Percentiles rank a stretch among this genome's conserved stretches.
Conservation (phyloP, 1,139 yeast genomes). For the Yamadazyma taylorii region DNA sequence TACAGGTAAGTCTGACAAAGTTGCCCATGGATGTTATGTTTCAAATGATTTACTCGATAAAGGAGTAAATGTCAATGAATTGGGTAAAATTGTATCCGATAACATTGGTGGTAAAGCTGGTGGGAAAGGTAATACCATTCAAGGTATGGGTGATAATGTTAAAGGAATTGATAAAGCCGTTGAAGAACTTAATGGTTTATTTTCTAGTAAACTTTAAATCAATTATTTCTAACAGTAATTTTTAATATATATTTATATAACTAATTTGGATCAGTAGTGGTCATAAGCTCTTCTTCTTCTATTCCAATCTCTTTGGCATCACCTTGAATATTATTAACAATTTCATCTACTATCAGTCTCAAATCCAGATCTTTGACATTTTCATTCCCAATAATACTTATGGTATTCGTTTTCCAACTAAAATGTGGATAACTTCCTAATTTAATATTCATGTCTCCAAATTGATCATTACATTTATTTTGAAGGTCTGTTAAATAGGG, state of each 20-base stretch:
- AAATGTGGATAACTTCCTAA: conserved; percentile 86
- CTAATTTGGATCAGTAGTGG: conserved; percentile 15
- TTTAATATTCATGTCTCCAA: conserved; percentile 47
- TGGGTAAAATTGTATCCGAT: conserved; percentile 69
- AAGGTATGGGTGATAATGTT: conserved; percentile 92
- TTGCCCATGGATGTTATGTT: conserved; percentile 93
- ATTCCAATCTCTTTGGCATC: conserved; percentile 56
- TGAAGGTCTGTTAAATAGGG: conserved; percentile 59
- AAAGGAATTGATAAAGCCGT: conserved; percentile 72
- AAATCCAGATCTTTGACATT: conserved; percentile 35
- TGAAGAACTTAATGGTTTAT: conserved; percentile 58
- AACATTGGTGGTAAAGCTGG: conserved; percentile 97
- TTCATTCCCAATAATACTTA: conserved; percentile 66
- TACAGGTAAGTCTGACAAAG: conserved; percentile 74
- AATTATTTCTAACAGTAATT: background rate
- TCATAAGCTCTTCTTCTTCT: conserved; percentile 50
- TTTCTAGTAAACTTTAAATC: conserved; percentile 54
- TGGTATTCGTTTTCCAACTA: conserved; percentile 60
- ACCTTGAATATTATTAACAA: conserved; percentile 42
- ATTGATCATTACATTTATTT: conserved; percentile 35
- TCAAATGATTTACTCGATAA: conserved; percentile 69
- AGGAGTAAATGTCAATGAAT: conserved; percentile 73
- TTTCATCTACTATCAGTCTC: conserved; percentile 44
- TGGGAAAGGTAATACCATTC: conserved; percentile 95
- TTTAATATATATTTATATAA: background rate